A percentile compares a stretch with the other conserved stretches of the same genome.
These are phyloP conservation scores for Cocos nucifera DNA, from an alignment of 176 grass and related monocot species.

Conservation along the genomic window DNA sequence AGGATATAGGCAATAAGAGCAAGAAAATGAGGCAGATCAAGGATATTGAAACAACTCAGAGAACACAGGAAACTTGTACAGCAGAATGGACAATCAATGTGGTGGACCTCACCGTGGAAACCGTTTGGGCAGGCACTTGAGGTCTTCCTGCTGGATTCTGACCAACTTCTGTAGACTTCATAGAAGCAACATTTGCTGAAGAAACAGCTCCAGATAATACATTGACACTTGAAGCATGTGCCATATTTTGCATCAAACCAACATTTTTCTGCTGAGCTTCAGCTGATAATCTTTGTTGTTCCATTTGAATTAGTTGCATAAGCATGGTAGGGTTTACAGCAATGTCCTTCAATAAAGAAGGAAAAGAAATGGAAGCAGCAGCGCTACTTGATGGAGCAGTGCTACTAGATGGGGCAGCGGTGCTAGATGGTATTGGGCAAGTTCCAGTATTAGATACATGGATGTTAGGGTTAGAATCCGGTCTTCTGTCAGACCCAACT, in stretches of 20 bases:
- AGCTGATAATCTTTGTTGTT: constrained; percentile 50
- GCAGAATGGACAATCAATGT: background rate
- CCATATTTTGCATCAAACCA: constrained; percentile 18
- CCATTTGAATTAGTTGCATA: constrained; percentile 68
- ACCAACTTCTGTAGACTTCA: constrained; percentile 30
- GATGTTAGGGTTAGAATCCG: constrained; percentile 23
- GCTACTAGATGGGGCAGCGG: constrained; percentile 27
- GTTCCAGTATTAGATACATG: constrained; percentile 11
- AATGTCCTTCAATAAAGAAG: constrained; percentile 59
- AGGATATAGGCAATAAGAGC: too few species aligned
- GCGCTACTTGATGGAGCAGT: constrained; percentile 21
- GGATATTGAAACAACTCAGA: background rate
- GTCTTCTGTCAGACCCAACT: constrained; percentile 20
- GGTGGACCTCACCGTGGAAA: constrained; percentile 6
- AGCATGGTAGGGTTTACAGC: constrained; percentile 70
- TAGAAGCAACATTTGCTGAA: constrained; percentile 28
- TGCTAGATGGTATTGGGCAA: constrained; percentile 13
- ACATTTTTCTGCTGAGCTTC: constrained; percentile 34
- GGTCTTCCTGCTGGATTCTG: constrained; percentile 29
- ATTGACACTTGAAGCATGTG: constrained; percentile 21
- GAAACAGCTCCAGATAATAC: constrained; percentile 31
- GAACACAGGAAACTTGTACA: background rate
- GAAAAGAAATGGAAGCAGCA: constrained; percentile 40
- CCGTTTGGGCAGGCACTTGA: constrained; percentile 24
- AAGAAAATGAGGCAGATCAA: background rate